Evolutionary conservation across 1,284 basidiomycete species (phyloP).

Genomic region (Naganishia albida): DNA sequence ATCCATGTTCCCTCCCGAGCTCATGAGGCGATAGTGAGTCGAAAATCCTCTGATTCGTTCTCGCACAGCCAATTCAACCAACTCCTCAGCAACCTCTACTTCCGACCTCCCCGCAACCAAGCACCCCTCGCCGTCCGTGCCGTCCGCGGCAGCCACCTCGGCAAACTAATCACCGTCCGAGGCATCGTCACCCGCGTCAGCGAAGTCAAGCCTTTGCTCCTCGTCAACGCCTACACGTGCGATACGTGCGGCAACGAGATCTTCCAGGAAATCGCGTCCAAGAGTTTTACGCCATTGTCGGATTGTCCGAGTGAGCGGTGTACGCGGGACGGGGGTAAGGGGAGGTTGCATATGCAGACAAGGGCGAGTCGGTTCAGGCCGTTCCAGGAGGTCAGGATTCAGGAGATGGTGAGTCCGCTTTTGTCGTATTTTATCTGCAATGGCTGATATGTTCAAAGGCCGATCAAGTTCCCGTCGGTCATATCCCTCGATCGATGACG

Average conservation of each 20-base stretch:
- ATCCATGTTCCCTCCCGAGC: slow-evolving; percentile 75
- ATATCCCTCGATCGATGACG: slow-evolving; percentile 98
- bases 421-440: neutral
- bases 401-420: slow-evolving; percentile 79
- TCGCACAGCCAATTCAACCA: slow-evolving; percentile 12
- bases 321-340: slow-evolving; percentile 80
- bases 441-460: slow-evolving; percentile 60
- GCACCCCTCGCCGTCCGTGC: slow-evolving; percentile 82
- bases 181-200: slow-evolving; percentile 98
- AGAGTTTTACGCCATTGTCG: slow-evolving; percentile 83
- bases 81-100: slow-evolving; percentile 80
- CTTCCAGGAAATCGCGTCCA: slow-evolving; percentile 95
- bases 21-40: slow-evolving; percentile 91
- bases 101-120: slow-evolving; percentile 73
- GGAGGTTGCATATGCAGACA: slow-evolving; percentile 97
- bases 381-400: slow-evolving; percentile 98
- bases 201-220: slow-evolving; percentile 95
- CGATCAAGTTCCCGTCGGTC: slow-evolving; percentile 98
- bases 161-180: slow-evolving; percentile 89
- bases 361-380: slow-evolving; percentile 95
- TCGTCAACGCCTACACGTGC: slow-evolving; percentile 98
- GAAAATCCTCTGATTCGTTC: neutral
- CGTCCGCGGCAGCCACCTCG: slow-evolving; percentile 81
- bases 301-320: slow-evolving; percentile 87
- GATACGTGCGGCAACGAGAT: slow-evolving; percentile 97